Percentiles rank a stretch among this genome's conserved stretches.
phyloP scores from a whole-genome alignment of 441 rosid genomes.

The Pelargonium fulgidum region DNA sequence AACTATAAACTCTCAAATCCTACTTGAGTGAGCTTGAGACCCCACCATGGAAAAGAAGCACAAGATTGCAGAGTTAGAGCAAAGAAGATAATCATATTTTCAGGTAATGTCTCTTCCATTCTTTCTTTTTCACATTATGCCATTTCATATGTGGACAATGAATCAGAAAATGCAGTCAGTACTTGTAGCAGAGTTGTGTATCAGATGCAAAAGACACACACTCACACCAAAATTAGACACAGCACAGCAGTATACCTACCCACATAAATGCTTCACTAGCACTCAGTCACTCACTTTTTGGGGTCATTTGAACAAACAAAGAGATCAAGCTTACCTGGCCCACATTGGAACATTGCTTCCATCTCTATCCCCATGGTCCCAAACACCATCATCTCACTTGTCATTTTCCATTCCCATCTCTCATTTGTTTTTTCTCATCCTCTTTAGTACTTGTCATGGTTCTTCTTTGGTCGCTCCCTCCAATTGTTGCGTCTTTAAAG shows the following conservation, averaged over 20 bases:
- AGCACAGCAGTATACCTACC: neutral
- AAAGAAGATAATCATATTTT: too few relatives aligned
- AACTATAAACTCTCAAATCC: too few relatives aligned
- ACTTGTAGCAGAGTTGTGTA: neutral
- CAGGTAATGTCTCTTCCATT: too few relatives aligned
- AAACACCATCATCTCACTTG: neutral
- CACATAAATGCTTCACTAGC: neutral
- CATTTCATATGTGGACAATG: slow-evolving; percentile 26
- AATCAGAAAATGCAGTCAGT: slow-evolving; percentile 14
- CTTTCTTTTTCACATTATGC: slow-evolving; percentile 9
- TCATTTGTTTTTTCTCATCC: neutral
- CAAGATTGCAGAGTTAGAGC: too few relatives aligned
- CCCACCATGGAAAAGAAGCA: too few relatives aligned
- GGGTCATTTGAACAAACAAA: slow-evolving; percentile 9
- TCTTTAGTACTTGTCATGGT: neutral
- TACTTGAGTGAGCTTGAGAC: too few relatives aligned
- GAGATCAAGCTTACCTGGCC: neutral
- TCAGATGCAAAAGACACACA: too few relatives aligned
- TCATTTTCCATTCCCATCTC: neutral
- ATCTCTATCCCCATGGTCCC: too few relatives aligned
- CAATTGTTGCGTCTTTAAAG: neutral
- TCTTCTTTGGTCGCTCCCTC: neutral
- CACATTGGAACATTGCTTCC: neutral
- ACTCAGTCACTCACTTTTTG: neutral
- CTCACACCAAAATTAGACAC: slow-evolving; percentile 3